These are phyloP conservation scores for Ophiostoma ulmi DNA, from an alignment of 2,329 filamentous ascomycete genomes.

Conservation along the genomic window DNA sequence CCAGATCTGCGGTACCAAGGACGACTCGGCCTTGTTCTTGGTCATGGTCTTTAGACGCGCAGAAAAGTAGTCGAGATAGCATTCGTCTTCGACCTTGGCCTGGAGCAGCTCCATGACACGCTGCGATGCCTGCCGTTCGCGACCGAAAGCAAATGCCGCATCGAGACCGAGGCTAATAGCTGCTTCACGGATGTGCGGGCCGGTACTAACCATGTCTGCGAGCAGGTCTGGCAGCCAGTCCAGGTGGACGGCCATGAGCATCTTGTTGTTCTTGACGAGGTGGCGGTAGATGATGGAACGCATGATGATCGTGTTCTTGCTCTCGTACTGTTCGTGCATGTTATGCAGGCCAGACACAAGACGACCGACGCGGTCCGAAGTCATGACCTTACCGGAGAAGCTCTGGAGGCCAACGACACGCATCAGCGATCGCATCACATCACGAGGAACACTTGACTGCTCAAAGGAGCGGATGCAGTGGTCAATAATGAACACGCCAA, in stretches of 20 bases:
- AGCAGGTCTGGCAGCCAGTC: slow-evolving; percentile 82
- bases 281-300: slow-evolving; percentile 74
- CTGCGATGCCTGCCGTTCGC: slow-evolving; percentile 62
- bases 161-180: slow-evolving; percentile 71
- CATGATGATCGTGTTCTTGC: slow-evolving; percentile 74
- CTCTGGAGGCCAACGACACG: slow-evolving; percentile 75
- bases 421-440: slow-evolving; percentile 72
- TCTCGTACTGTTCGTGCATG: slow-evolving; percentile 64
- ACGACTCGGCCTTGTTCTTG: slow-evolving; percentile 55
- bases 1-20: slow-evolving; percentile 82
- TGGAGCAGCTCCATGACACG: slow-evolving; percentile 61
- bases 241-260: slow-evolving; percentile 63
- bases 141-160: slow-evolving; percentile 63
- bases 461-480: slow-evolving; percentile 70
- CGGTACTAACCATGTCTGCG: slow-evolving; percentile 70
- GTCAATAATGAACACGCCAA: slow-evolving; percentile 73
- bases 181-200: slow-evolving; percentile 68
- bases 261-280: slow-evolving; percentile 61
- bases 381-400: slow-evolving; percentile 72
- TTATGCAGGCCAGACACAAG: slow-evolving; percentile 66
- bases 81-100: slow-evolving; percentile 52
- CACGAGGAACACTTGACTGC: slow-evolving; percentile 65
- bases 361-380: slow-evolving; percentile 60
- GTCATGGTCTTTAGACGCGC: slow-evolving; percentile 64
- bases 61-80: slow-evolving; percentile 65